Evolutionary conservation across 1,284 basidiomycete genomes (phyloP), one percentile per base, ranked within the genome.

Genomic region (Rhodotorula sp.): DNA sequence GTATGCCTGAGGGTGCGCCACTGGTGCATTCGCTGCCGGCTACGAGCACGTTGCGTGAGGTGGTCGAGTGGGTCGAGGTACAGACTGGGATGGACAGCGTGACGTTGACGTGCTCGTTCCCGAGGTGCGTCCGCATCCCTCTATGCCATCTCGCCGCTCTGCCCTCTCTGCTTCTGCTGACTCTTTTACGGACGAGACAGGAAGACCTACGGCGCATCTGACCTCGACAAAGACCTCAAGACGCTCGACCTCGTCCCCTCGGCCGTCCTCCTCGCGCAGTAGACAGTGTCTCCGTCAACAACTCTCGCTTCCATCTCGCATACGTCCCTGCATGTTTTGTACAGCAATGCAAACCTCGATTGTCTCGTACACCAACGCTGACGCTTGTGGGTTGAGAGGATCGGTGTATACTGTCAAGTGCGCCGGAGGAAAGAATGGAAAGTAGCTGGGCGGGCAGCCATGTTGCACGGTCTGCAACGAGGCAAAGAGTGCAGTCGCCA

Each of bases 61-160:
- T 94, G 1, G 91, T 90, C n/a, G 91, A 93, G 79, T 94, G 84
- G 79, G 81, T 95, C 46, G 91, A 89, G 15, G 85, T 84, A 1
- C 90, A 95, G 80, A 85, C 88, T 71, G 89, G 88, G 11, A 88
- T 92, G 26, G 52, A 26, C 30, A 88, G 87, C 0, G 87, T 94
- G 47, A 85, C 83, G 9, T 86, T 95, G 24, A 71, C 67, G 28
- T 87, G 87, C 72, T 87, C 89, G 51, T 95, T 94, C 83, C 92
- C 92, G 47, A 87, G 90, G 91, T 88, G 76, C 75, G 85, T 78
- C 44, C 16, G 40, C 40, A 13, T 10, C 3, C 40, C 10, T 34
- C 34, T 10, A 34, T 5, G 34, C 34, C 10, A 6, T 10, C 34
- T 34, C 10, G 34, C 34, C 28, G 11, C 56, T 26, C n/a, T 28